Percentiles rank a stretch among this genome's conserved stretches.
phyloP scores from a whole-genome alignment of 1,284 basidiomycete genomes.

The Ustilago esculenta region DNA sequence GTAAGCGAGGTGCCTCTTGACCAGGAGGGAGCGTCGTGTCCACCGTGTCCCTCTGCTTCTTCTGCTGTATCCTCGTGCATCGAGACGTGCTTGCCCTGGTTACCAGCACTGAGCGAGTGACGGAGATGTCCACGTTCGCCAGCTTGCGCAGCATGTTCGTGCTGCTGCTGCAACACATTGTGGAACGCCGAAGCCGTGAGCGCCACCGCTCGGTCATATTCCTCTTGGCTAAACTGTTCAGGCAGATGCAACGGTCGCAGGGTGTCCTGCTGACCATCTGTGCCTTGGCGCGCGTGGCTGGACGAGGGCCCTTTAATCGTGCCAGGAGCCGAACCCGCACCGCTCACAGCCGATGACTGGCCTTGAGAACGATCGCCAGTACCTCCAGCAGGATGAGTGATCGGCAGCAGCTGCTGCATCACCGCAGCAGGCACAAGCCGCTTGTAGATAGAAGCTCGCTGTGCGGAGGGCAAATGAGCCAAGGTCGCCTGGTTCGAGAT shows the following conservation, averaged over 20 bases:
- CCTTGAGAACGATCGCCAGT: slow-evolving; percentile 13
- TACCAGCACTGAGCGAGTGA: slow-evolving; percentile 12
- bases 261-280: slow-evolving; percentile 29
- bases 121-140: slow-evolving; percentile 31
- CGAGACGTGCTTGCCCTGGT: slow-evolving; percentile 43
- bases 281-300: slow-evolving; percentile 16
- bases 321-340: slow-evolving; percentile 19
- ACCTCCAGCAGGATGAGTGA: slow-evolving; percentile 14
- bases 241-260: slow-evolving; percentile 48
- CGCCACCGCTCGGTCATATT: slow-evolving; percentile 58
- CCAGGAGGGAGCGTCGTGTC: slow-evolving; percentile 89
- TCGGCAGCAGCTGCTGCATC: slow-evolving; percentile 61
- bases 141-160: slow-evolving; percentile 4
- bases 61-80: slow-evolving; percentile 42
- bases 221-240: slow-evolving; percentile 53
- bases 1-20: slow-evolving; percentile 54
- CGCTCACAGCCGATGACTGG: slow-evolving; percentile 21
- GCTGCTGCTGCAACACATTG: slow-evolving; percentile 40
- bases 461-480: slow-evolving; percentile 62
- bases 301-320: slow-evolving; percentile 18
- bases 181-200: slow-evolving; percentile 60
- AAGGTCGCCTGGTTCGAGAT: slow-evolving; percentile 43
- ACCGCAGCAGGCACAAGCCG: slow-evolving; percentile 70
- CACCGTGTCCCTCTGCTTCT: slow-evolving; percentile 74
- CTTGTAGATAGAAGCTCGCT: slow-evolving; percentile 80